A percentile compares a stretch with the other conserved stretches of the same genome.
phyloP scores from a whole-genome alignment of 306 rosid species.

The Biancaea sappan region DNA sequence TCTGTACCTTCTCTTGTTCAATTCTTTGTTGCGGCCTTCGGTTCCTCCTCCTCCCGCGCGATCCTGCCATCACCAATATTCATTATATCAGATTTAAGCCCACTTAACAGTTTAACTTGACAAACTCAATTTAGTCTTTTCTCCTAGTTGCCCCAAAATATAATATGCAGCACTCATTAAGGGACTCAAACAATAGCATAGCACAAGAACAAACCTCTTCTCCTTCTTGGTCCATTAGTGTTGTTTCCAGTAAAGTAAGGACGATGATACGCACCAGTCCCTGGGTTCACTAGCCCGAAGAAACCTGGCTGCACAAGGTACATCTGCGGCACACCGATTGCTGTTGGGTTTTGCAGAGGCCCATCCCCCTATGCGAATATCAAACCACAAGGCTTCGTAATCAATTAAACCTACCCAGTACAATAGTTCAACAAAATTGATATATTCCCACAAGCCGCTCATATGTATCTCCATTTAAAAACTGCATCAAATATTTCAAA shows the following conservation, averaged over 20 bases:
- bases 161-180: too few species aligned
- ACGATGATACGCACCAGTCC: conserved; percentile 37
- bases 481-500: not conserved
- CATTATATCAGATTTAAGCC: too few species aligned
- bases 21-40: too few species aligned
- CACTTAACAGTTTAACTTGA: too few species aligned
- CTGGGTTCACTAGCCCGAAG: not conserved
- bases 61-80: too few species aligned
- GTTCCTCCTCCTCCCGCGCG: too few species aligned
- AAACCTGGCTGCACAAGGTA: not conserved
- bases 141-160: too few species aligned
- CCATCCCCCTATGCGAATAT: not conserved
- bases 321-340: not conserved
- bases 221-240: not conserved
- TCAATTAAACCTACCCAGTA: not conserved
- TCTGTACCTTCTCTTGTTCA: too few species aligned
- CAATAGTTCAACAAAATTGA: not conserved
- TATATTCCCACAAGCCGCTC: not conserved
- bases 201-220: not conserved
- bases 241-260: not conserved
- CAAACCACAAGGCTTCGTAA: not conserved
- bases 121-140: too few species aligned
- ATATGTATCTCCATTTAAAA: not conserved
- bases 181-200: too few species aligned
- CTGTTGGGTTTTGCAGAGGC: not conserved